Evolutionary conservation across 352 stramenopile species (phyloP).

Genomic region (Phytophthora cryptogea): DNA sequence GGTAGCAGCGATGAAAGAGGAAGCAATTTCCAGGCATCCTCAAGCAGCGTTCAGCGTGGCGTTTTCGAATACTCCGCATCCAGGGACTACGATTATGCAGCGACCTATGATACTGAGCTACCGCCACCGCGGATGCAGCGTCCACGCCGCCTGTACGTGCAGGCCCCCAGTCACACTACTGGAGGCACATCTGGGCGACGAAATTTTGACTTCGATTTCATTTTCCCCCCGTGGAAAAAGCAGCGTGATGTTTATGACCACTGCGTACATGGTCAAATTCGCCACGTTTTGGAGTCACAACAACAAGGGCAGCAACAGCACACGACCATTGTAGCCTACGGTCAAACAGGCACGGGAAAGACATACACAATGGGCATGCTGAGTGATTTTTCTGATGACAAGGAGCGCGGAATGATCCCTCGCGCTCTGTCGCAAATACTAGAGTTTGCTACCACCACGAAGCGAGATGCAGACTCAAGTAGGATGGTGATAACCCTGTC

Average conservation of each 20-base stretch:
- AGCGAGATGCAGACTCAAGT: neutral
- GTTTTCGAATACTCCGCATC: conserved; percentile 35
- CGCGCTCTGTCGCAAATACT: conserved; percentile 62
- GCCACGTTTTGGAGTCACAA: conserved; percentile 44
- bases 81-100: conserved; percentile 11
- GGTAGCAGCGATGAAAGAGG: conserved; percentile 20
- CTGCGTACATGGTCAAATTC: conserved; percentile 44
- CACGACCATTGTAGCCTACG: conserved; percentile 66
- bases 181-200: conserved; percentile 26
- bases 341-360: conserved; percentile 77
- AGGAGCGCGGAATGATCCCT: conserved; percentile 63
- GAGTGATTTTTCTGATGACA: conserved; percentile 33
- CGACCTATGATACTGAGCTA: conserved; percentile 18
- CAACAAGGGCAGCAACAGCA: conserved; percentile 30
- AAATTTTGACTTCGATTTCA: conserved; percentile 69
- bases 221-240: conserved; percentile 56
- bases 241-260: conserved; percentile 59
- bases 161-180: conserved; percentile 14
- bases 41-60: conserved; percentile 22
- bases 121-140: conserved; percentile 28
- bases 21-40: conserved; percentile 7
- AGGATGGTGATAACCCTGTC: conserved; percentile 46
- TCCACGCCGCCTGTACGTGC: conserved; percentile 31
- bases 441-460: conserved; percentile 29
- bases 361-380: conserved; percentile 84